A percentile compares a stretch with the other conserved stretches of the same genome.
Conservation (phyloP, 192 early-diverging fungal species). For the Linnemannia zychae region DNA sequence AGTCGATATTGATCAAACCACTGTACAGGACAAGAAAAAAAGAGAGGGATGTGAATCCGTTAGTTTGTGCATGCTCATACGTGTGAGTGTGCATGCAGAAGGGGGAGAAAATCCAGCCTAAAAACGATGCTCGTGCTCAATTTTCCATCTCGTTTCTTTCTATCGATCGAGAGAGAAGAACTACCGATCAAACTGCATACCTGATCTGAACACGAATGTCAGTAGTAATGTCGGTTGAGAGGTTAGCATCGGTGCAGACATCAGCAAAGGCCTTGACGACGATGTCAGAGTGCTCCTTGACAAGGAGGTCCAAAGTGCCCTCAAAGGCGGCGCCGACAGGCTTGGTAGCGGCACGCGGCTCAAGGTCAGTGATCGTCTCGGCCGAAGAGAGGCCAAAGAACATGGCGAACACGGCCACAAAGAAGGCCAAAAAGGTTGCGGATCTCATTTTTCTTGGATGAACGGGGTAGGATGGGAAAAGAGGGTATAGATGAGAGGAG, state of each 20-base stretch:
- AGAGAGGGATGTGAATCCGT: neutral
- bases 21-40: neutral
- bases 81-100: neutral
- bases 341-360: neutral
- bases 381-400: neutral
- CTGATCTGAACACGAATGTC: neutral
- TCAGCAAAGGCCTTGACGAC: constrained; percentile 3
- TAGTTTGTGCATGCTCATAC: neutral
- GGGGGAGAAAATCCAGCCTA: neutral
- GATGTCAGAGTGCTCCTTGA: constrained; percentile 9
- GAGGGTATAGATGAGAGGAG: neutral
- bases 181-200: neutral
- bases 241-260: neutral
- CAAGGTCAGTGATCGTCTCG: neutral
- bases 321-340: constrained; percentile 3
- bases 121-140: neutral
- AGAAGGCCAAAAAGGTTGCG: neutral
- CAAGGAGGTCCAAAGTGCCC: neutral
- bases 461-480: neutral
- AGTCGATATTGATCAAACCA: neutral
- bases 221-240: neutral
- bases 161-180: no score
- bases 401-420: neutral
- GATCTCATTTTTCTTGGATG: neutral
- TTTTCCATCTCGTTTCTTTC: neutral